Percentiles rank a stretch among this genome's conserved stretches.
These are phyloP conservation scores for Zygoascus tannicola DNA, from an alignment of 805 yeast species.

Conservation along the genomic window DNA sequence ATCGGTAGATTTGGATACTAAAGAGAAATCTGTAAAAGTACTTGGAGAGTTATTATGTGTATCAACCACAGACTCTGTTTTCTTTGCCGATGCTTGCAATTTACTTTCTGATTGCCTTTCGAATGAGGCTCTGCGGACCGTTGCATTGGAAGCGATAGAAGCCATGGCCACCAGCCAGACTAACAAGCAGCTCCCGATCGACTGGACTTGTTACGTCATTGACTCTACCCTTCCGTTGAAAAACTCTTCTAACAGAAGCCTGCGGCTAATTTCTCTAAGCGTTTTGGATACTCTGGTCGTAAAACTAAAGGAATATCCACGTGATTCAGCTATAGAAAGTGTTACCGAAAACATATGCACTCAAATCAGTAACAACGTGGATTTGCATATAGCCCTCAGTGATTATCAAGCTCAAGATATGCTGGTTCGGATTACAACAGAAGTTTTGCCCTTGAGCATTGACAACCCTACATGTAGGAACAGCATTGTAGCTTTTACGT, in stretches of 20 bases:
- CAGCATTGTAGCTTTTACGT: not conserved
- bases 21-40: conserved; percentile 30
- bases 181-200: not conserved
- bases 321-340: not conserved
- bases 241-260: not conserved
- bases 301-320: not conserved
- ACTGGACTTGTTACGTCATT: not conserved
- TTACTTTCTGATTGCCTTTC: conserved; percentile 29
- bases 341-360: not conserved
- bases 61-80: conserved; percentile 11
- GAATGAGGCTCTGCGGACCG: conserved; percentile 30
- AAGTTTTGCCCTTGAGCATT: not conserved
- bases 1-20: conserved; percentile 31
- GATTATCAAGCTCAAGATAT: not conserved
- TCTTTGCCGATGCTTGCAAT: conserved; percentile 25
- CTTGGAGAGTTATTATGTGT: conserved; percentile 23
- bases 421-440: not conserved
- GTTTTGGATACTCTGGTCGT: conserved; percentile 11
- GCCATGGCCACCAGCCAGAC: too few relatives aligned
- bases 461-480: not conserved
- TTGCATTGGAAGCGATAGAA: conserved; percentile 22
- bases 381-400: not conserved
- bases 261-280: conserved; percentile 19
- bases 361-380: not conserved
- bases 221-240: not conserved